Percentiles rank a stretch among this genome's conserved stretches.
These are phyloP conservation scores for Anthracocystis setariae DNA, from an alignment of 1,284 basidiomycete species.

Conservation along the genomic window DNA sequence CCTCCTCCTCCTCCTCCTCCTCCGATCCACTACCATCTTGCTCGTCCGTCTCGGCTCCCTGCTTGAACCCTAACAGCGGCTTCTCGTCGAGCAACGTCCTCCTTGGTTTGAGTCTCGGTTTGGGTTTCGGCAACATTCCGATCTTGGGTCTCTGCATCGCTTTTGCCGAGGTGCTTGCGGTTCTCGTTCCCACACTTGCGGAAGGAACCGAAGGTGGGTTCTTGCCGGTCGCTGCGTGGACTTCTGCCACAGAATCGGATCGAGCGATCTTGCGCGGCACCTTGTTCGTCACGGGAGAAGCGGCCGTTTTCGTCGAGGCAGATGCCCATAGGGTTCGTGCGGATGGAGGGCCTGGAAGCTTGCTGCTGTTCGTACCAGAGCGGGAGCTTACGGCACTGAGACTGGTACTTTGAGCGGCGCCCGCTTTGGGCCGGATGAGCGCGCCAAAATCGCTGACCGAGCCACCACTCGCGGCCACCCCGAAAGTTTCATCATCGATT, in stretches of 20 bases:
- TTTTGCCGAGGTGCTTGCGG: slow-evolving; percentile 3
- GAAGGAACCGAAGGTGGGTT: slow-evolving; percentile 4
- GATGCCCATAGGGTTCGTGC: slow-evolving; percentile 23
- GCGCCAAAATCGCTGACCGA: slow-evolving; percentile 36
- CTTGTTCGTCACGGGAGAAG: slow-evolving; percentile 24
- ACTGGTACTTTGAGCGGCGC: background rate
- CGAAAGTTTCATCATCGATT: slow-evolving; percentile 2
- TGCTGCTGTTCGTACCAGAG: slow-evolving; percentile 4
- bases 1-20: slow-evolving; percentile 9
- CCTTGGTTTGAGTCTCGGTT: slow-evolving; percentile 9
- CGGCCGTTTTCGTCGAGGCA: slow-evolving; percentile 1
- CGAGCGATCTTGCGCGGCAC: slow-evolving; percentile 31
- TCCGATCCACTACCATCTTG: slow-evolving; percentile 3
- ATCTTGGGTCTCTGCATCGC: slow-evolving; percentile 21
- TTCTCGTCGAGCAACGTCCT: slow-evolving; percentile 32
- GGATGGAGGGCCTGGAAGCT: slow-evolving; percentile 37
- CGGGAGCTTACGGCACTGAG: background rate
- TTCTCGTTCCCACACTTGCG: slow-evolving; percentile 10
- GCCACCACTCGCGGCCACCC: slow-evolving; percentile 4
- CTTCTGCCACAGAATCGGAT: slow-evolving; percentile 21
- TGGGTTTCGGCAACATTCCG: slow-evolving; percentile 28
- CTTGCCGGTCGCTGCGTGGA: slow-evolving; percentile 10
- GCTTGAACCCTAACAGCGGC: background rate
- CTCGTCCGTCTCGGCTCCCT: slow-evolving; percentile 2
- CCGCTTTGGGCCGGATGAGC: slow-evolving; percentile 6